Conservation (phyloP, 208 protist genomes). For the Leishmania martiniquensis region DNA sequence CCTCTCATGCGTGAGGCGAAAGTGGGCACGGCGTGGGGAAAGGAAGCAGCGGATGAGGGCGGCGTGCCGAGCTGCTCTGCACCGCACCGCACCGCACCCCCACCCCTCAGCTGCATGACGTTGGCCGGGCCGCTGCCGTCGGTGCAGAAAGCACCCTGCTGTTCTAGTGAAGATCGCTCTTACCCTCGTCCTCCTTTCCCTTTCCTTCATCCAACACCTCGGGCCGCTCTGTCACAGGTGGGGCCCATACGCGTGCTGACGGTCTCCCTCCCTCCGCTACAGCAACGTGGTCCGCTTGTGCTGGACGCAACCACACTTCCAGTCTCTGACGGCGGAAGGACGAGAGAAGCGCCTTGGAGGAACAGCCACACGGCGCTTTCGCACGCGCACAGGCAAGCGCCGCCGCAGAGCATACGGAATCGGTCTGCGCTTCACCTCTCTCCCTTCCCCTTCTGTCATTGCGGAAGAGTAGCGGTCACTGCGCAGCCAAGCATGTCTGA, state of each 20-base stretch:
- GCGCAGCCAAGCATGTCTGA: slow-evolving; percentile 50
- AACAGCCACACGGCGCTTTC: background rate
- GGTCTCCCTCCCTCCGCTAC: too few relatives aligned
- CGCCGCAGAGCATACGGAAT: background rate
- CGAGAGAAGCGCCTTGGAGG: background rate
- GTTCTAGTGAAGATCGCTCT: background rate
- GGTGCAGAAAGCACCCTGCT: background rate
- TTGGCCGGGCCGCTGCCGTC: background rate
- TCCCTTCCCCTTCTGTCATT: background rate
- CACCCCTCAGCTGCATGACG: background rate
- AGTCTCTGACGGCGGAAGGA: too few relatives aligned
- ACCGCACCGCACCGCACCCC: background rate
- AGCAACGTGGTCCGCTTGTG: background rate
- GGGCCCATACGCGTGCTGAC: background rate
- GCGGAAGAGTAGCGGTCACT: background rate
- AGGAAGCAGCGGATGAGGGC: background rate
- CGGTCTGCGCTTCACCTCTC: too few relatives aligned
- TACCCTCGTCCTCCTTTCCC: background rate
- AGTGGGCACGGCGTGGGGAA: background rate
- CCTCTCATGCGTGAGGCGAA: background rate
- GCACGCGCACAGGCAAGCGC: background rate
- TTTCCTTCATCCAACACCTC: background rate
- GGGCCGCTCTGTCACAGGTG: background rate
- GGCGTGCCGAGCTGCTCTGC: background rate
- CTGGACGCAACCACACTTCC: background rate